Percentiles rank a stretch among this genome's conserved stretches.
These are phyloP conservation scores for Fusarium compactum DNA, from an alignment of 2,329 filamentous ascomycete species.

Conservation along the genomic window DNA sequence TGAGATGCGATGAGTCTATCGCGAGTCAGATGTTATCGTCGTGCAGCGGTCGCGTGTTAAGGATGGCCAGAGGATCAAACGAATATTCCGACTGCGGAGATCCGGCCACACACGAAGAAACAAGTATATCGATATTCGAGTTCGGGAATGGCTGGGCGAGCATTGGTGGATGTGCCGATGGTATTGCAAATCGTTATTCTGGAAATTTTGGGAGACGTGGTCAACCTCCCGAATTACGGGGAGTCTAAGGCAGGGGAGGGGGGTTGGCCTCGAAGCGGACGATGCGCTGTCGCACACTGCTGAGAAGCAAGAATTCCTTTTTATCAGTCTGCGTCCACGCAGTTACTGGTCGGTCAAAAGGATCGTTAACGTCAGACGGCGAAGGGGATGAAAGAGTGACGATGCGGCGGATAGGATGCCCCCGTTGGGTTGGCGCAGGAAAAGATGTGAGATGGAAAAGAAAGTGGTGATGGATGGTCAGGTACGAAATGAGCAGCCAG, in stretches of 20 bases:
- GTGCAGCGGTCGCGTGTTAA: constrained; percentile 41
- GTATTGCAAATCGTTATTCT: constrained; percentile 48
- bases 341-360: constrained; percentile 14
- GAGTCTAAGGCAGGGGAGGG: constrained; percentile 31
- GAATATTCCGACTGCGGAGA: constrained; percentile 32
- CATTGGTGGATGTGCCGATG: constrained; percentile 51
- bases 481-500: constrained; percentile 33
- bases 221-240: constrained; percentile 54
- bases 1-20: constrained; percentile 19
- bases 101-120: constrained; percentile 48
- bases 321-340: constrained; percentile 37
- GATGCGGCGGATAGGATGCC: constrained; percentile 38
- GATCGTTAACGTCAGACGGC: constrained; percentile 16
- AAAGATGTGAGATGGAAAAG: constrained; percentile 40
- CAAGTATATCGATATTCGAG: constrained; percentile 52
- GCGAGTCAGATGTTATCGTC: constrained; percentile 6
- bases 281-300: constrained; percentile 40
- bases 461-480: constrained; percentile 36
- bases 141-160: constrained; percentile 60
- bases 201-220: constrained; percentile 41
- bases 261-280: constrained; percentile 41
- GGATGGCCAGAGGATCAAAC: constrained; percentile 29
- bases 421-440: constrained; percentile 34
- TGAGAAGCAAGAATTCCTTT: constrained; percentile 31
- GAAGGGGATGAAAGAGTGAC: constrained; percentile 37